Percentiles rank a stretch among this genome's conserved stretches.
phyloP scores from a whole-genome alignment of 345 rosid genomes.

The Acer saccharum region DNA sequence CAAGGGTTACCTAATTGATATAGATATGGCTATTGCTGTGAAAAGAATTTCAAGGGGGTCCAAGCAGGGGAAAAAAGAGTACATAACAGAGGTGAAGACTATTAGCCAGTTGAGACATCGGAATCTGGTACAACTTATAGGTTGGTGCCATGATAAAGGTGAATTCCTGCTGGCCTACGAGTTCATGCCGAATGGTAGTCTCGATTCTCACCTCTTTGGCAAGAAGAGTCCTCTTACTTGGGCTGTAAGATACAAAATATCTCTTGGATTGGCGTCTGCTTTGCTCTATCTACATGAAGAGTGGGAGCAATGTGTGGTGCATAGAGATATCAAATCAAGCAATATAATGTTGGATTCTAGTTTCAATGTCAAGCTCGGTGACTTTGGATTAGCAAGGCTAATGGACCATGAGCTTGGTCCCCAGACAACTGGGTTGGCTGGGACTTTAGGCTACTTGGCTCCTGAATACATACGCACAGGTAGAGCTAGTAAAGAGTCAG shows the following conservation, averaged over 20 bases:
- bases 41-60: conserved; percentile 8
- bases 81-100: conserved; percentile 8
- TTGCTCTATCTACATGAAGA: conserved; percentile 65
- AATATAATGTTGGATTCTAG: conserved; percentile 43
- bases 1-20: conserved; percentile 26
- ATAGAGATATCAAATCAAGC: conserved; percentile 64
- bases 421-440: conserved; percentile 53
- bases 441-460: conserved; percentile 55
- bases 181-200: conserved; percentile 74
- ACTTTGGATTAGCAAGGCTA: conserved; percentile 16
- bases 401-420: conserved; percentile 32
- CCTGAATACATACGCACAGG: conserved; percentile 39
- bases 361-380: conserved; percentile 19
- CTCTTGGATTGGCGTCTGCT: conserved; percentile 53
- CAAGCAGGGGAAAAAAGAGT: not conserved
- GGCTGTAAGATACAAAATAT: conserved; percentile 44
- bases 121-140: conserved; percentile 15
- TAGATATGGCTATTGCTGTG: not conserved
- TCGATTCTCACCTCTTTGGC: conserved; percentile 56
- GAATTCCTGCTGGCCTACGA: conserved; percentile 71
- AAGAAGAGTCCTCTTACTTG: conserved; percentile 38
- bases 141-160: conserved; percentile 24
- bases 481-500: conserved; percentile 43
- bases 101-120: conserved; percentile 18
- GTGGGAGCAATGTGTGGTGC: conserved; percentile 67